A percentile compares a stretch with the other conserved stretches of the same genome.
Evolutionary conservation across 2,329 filamentous ascomycete genomes (phyloP).

Genomic region (Ciborinia camelliae): DNA sequence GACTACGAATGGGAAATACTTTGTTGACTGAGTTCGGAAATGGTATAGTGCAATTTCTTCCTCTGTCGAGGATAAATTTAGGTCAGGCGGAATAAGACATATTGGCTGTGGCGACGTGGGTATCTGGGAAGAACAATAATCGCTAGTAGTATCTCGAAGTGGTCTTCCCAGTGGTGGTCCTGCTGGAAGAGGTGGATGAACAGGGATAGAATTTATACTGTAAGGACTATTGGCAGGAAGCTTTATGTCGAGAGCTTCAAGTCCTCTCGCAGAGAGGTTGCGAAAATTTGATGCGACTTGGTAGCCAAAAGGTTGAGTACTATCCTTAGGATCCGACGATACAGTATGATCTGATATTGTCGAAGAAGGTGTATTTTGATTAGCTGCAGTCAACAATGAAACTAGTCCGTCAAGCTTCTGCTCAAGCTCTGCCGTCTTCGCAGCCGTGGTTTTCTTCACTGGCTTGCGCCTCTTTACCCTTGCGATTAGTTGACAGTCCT

Average conservation of each 20-base stretch:
- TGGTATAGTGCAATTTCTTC: slow-evolving; percentile 42
- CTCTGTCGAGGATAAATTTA: slow-evolving; percentile 37
- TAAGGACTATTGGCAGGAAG: slow-evolving; percentile 1
- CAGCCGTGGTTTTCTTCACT: slow-evolving; percentile 17
- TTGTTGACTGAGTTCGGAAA: slow-evolving; percentile 44
- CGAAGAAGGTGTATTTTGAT: not conserved
- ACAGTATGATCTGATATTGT: not conserved
- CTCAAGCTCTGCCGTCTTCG: slow-evolving; percentile 25
- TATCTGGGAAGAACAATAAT: not conserved
- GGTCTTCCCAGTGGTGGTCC: not conserved
- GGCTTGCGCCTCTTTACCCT: slow-evolving; percentile 20
- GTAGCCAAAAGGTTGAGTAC: not conserved
- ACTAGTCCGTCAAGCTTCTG: slow-evolving; percentile 25
- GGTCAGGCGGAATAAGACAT: not conserved
- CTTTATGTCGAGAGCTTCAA: not conserved
- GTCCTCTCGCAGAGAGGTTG: not conserved
- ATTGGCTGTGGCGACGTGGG: not conserved
- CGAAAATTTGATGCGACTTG: not conserved
- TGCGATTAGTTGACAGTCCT: slow-evolving; percentile 22
- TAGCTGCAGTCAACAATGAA: slow-evolving; percentile 13
- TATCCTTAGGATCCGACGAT: not conserved
- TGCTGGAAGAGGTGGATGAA: not conserved
- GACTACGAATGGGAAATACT: slow-evolving; percentile 46
- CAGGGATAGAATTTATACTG: not conserved
- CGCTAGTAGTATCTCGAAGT: not conserved